These are phyloP conservation scores for Zoysia pacifica DNA, from an alignment of 176 grass and related monocot genomes.

Conservation along the genomic window DNA sequence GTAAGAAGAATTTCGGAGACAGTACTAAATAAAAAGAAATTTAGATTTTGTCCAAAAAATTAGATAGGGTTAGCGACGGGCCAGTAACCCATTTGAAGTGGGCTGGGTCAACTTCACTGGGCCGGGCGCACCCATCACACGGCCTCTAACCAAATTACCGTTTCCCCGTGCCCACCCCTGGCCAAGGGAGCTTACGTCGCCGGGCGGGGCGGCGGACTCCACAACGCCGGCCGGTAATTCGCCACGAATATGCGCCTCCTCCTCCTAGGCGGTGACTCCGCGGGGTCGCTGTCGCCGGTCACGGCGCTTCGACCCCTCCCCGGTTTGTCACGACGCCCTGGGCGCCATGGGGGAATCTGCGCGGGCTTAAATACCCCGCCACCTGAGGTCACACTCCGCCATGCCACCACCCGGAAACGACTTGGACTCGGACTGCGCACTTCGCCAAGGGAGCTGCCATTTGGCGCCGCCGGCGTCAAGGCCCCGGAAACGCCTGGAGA, in stretches of 20 bases:
- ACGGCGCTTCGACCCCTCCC: neutral
- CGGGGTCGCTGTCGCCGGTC: conserved; percentile 32
- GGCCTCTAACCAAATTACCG: neutral
- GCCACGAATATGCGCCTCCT: conserved; percentile 48
- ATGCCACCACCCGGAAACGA: conserved; percentile 11
- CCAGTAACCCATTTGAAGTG: no score
- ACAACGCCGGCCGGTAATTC: conserved; percentile 42
- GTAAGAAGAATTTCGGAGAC: neutral
- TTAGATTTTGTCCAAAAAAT: neutral
- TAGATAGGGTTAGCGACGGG: no score
- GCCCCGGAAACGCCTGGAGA: conserved; percentile 27
- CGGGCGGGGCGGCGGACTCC: conserved; percentile 42
- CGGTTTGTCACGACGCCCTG: conserved; percentile 39
- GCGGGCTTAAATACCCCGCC: conserved; percentile 39
- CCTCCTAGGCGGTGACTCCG: conserved; percentile 27
- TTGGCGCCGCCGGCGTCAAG: conserved; percentile 37
- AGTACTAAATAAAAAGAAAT: neutral
- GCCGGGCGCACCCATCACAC: neutral
- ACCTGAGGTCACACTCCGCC: conserved; percentile 33
- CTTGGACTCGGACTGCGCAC: conserved; percentile 12
- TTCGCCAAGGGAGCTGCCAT: conserved; percentile 29
- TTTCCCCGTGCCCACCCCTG: neutral
- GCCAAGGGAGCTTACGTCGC: neutral
- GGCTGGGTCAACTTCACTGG: neutral
- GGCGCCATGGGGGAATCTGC: conserved; percentile 35